phyloP scores from a whole-genome alignment of 352 stramenopile species.

The Globisporangium ultimum region DNA sequence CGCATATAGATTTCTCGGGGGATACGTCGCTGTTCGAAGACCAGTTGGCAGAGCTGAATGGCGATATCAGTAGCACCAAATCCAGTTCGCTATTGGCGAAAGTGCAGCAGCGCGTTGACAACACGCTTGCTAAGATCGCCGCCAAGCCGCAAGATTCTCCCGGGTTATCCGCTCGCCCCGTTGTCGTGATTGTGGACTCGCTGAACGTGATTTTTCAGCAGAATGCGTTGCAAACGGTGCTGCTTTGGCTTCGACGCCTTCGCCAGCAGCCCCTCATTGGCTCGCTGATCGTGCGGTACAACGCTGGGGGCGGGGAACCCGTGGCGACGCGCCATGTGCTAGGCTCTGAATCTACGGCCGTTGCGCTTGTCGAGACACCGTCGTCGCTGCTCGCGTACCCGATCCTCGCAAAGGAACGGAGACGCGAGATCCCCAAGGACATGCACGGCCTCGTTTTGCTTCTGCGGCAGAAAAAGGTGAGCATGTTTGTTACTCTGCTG shows the following conservation, averaged over 20 bases:
- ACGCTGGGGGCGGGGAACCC: conserved; percentile 24
- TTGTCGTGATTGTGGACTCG: conserved; percentile 64
- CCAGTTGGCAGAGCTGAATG: not conserved
- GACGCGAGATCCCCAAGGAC: conserved; percentile 48
- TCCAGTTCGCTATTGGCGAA: conserved; percentile 20
- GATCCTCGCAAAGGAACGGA: conserved; percentile 54
- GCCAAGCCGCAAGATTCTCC: not conserved
- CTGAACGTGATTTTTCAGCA: conserved; percentile 59
- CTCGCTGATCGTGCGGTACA: conserved; percentile 45
- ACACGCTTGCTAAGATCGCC: conserved; percentile 10
- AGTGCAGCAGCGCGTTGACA: conserved; percentile 27
- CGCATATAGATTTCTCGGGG: conserved; percentile 37
- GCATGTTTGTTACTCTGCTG: not conserved
- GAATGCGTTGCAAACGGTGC: conserved; percentile 33
- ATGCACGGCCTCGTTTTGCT: conserved; percentile 63
- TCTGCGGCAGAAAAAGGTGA: conserved; percentile 64
- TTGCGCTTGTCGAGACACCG: conserved; percentile 55
- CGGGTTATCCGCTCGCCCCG: conserved; percentile 19
- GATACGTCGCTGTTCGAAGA: conserved; percentile 21
- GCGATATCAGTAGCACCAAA: not conserved
- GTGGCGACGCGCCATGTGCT: conserved; percentile 22
- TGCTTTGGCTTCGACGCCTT: conserved; percentile 40
- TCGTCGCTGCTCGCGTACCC: conserved; percentile 51
- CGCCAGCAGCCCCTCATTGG: conserved; percentile 28
- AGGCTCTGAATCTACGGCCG: conserved; percentile 36